Evolutionary conservation across 192 early-diverging fungal species (phyloP).

Genomic region (Globomyces pollinis-pini): DNA sequence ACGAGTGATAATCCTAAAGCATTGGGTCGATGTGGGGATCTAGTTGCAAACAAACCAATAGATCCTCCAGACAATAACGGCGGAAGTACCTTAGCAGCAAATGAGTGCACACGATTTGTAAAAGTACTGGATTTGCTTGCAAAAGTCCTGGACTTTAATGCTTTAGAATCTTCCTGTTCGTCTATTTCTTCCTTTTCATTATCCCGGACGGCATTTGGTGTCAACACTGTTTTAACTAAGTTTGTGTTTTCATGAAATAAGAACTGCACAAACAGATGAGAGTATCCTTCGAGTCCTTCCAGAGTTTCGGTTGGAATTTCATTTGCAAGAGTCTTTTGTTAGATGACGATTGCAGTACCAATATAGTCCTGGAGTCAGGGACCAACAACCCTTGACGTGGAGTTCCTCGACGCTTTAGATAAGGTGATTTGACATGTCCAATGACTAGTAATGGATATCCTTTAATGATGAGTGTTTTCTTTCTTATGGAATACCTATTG

Average conservation of each 20-base stretch:
- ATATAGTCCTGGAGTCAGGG: constrained; percentile 7
- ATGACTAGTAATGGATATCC: constrained; percentile 28
- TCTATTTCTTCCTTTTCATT: too few relatives aligned
- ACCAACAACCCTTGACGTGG: constrained; percentile 29
- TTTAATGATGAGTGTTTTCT: too few relatives aligned
- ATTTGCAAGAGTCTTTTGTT: too few relatives aligned
- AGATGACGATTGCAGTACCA: not conserved
- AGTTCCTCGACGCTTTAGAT: constrained; percentile 22
- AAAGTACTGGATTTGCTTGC: constrained; percentile 17
- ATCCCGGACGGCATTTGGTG: too few relatives aligned
- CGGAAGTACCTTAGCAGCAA: constrained; percentile 28
- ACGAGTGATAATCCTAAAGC: constrained; percentile 27
- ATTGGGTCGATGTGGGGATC: constrained; percentile 29
- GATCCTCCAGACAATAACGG: constrained; percentile 22
- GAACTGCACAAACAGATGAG: constrained; percentile 24
- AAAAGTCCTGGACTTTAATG: constrained; percentile 10
- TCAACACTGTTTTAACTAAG: constrained; percentile 19
- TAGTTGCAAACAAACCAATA: constrained; percentile 20
- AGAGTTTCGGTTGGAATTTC: constrained; percentile 26
- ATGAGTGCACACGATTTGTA: constrained; percentile 21
- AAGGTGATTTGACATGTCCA: constrained; percentile 18
- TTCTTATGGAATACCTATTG: too few relatives aligned
- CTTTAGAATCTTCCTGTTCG: not conserved
- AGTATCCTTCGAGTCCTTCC: constrained; percentile 20
- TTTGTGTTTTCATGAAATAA: constrained; percentile 36